Evolutionary conservation across 129 eudicot genomes (phyloP).

Genomic region (Artemisia argyi): DNA sequence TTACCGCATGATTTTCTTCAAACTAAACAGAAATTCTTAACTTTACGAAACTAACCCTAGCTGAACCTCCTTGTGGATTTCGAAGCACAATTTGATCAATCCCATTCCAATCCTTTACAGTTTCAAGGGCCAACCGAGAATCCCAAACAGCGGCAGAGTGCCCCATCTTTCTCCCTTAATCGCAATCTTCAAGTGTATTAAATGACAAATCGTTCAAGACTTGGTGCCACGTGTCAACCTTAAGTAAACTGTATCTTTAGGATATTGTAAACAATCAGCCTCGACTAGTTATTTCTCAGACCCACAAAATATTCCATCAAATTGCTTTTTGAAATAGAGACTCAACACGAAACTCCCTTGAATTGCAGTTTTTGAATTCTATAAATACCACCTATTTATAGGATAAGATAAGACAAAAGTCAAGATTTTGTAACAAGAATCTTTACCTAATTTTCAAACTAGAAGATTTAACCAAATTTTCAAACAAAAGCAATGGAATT

Average conservation of each 20-base stretch:
- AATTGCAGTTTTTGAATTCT: constrained; percentile 14
- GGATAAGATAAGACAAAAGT: constrained; percentile 29
- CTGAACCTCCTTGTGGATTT: constrained; percentile 73
- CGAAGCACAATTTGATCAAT: constrained; percentile 70
- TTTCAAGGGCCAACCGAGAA: constrained; percentile 51
- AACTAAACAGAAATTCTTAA: constrained; percentile 3
- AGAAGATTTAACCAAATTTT: constrained; percentile 27
- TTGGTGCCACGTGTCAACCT: constrained; percentile 3
- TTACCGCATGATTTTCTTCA: constrained; percentile 7
- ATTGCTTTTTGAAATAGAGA: constrained; percentile 18
- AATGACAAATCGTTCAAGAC: constrained; percentile 2
- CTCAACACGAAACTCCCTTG: constrained; percentile 19
- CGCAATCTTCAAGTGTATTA: constrained; percentile 22
- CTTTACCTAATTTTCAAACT: constrained; percentile 25
- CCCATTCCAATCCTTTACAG: constrained; percentile 73
- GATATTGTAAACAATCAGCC: constrained; percentile 22
- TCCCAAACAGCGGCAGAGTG: constrained; percentile 86
- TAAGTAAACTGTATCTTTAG: constrained; percentile 5
- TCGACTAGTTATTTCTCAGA: constrained; percentile 18
- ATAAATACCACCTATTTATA: constrained; percentile 29
- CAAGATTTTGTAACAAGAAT: constrained; percentile 37
- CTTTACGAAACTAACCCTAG: constrained; percentile 43
- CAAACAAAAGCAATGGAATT: constrained; percentile 34
- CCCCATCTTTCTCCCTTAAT: constrained; percentile 55
- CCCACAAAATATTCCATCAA: constrained; percentile 28